These are phyloP conservation scores for Albizia julibrissin DNA, from an alignment of 306 rosid species.

Conservation along the genomic window DNA sequence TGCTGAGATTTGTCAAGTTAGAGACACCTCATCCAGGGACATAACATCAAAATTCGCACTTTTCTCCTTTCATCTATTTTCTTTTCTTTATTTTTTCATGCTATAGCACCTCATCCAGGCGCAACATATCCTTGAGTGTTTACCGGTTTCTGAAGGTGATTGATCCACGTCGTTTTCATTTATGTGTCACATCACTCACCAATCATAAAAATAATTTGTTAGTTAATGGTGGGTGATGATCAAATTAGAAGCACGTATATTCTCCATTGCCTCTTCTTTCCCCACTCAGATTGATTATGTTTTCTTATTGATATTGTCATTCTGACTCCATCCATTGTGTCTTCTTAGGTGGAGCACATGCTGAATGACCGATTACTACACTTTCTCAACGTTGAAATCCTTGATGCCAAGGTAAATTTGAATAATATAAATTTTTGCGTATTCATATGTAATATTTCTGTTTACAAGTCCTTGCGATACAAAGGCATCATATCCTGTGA, in stretches of 20 bases:
- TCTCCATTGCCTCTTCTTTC: neutral
- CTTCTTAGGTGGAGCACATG: constrained; percentile 70
- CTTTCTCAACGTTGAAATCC: constrained; percentile 67
- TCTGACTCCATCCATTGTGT: constrained; percentile 32
- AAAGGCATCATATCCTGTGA: neutral
- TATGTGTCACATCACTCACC: neutral
- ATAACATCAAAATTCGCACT: neutral
- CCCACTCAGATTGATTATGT: constrained; percentile 8
- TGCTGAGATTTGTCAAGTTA: neutral
- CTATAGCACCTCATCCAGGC: neutral
- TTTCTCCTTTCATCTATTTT: neutral
- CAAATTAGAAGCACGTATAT: neutral
- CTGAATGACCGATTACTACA: constrained; percentile 64
- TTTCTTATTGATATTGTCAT: constrained; percentile 28
- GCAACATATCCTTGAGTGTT: neutral
- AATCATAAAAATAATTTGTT: neutral
- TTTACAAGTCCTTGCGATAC: neutral
- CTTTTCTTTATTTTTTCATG: neutral
- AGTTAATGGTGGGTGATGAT: neutral
- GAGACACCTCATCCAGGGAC: neutral
- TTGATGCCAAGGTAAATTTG: constrained; percentile 62
- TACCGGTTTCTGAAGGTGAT: neutral
- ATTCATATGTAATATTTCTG: neutral
- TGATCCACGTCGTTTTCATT: neutral
- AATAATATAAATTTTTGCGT: neutral